phyloP scores from a whole-genome alignment of 2,329 filamentous ascomycete genomes.

The Aspergillus uvarum region DNA sequence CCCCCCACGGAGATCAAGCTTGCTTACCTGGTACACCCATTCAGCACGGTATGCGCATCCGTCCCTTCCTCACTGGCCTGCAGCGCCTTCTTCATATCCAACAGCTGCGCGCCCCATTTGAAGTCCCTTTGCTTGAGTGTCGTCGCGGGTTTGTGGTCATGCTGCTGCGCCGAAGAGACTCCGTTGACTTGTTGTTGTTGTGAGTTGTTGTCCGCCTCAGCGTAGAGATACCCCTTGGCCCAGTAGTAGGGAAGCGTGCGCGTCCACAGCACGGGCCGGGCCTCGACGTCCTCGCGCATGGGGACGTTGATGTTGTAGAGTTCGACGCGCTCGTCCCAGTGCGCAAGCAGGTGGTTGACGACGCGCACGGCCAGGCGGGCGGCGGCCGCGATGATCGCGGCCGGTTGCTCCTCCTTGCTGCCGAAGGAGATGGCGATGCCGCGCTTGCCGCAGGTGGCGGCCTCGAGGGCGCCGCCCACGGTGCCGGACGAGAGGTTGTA shows the following conservation, averaged over 20 bases:
- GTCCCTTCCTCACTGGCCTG: slow-evolving; percentile 73
- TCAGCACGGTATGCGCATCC: slow-evolving; percentile 85
- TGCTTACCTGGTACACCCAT: slow-evolving; percentile 73
- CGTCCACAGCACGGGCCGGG: slow-evolving; percentile 70
- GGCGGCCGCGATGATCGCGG: slow-evolving; percentile 70
- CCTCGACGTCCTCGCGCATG: slow-evolving; percentile 69
- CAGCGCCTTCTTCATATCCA: slow-evolving; percentile 80
- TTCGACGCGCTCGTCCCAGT: slow-evolving; percentile 71
- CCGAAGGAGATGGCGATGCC: slow-evolving; percentile 82
- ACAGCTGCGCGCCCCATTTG: slow-evolving; percentile 82
- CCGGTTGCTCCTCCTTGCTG: slow-evolving; percentile 75
- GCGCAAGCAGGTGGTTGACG: slow-evolving; percentile 69
- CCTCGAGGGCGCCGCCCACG: slow-evolving; percentile 73
- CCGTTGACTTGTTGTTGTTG: background rate
- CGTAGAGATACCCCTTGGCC: slow-evolving; percentile 73
- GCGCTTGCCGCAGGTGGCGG: slow-evolving; percentile 64
- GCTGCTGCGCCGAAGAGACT: background rate
- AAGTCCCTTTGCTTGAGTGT: slow-evolving; percentile 76
- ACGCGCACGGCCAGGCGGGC: slow-evolving; percentile 69
- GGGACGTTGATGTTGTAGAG: slow-evolving; percentile 87
- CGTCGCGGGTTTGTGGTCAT: background rate
- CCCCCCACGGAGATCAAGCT: too few relatives aligned
- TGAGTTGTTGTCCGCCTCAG: slow-evolving; percentile 50
- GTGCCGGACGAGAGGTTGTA: slow-evolving; percentile 75
- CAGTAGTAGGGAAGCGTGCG: slow-evolving; percentile 84